phyloP scores from a whole-genome alignment of 192 early-diverging fungal genomes.

The Coemansia sp. region DNA sequence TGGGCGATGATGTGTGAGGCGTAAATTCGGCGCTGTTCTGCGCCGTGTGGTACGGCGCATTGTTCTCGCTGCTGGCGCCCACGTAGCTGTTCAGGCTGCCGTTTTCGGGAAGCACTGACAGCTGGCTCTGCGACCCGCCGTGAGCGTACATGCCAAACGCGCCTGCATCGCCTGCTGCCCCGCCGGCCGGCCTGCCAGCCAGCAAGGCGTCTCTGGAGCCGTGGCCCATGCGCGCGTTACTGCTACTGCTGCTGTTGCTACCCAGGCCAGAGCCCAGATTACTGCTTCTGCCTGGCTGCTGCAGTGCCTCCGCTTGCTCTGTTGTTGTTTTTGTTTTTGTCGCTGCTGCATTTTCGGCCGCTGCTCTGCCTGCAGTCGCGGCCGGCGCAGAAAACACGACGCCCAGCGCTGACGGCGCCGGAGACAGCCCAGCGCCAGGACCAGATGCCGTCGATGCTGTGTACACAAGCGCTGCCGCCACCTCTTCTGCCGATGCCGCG shows the following conservation, averaged over 20 bases:
- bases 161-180: background rate
- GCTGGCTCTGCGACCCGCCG: constrained; percentile 13
- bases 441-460: no score
- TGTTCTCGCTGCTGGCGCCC: constrained; percentile 15
- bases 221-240: constrained; percentile 2
- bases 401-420: constrained; percentile 30
- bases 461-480: no score
- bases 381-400: constrained; percentile 29
- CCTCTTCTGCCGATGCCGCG: constrained; percentile 22
- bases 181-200: background rate
- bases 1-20: constrained; percentile 34
- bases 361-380: background rate
- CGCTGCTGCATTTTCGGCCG: constrained; percentile 4
- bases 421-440: constrained; percentile 10
- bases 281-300: background rate
- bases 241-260: constrained; percentile 9
- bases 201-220: constrained; percentile 1
- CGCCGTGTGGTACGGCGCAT: constrained; percentile 20
- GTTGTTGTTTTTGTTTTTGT: constrained; percentile 19
- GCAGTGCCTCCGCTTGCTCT: background rate
- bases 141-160: background rate
- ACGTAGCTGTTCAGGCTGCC: constrained; percentile 10
- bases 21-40: constrained; percentile 33
- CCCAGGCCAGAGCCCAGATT: background rate
- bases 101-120: constrained; percentile 26